Evolutionary conservation across 2,329 filamentous ascomycete species (phyloP).

Genomic region (Cercospora brassicicola): DNA sequence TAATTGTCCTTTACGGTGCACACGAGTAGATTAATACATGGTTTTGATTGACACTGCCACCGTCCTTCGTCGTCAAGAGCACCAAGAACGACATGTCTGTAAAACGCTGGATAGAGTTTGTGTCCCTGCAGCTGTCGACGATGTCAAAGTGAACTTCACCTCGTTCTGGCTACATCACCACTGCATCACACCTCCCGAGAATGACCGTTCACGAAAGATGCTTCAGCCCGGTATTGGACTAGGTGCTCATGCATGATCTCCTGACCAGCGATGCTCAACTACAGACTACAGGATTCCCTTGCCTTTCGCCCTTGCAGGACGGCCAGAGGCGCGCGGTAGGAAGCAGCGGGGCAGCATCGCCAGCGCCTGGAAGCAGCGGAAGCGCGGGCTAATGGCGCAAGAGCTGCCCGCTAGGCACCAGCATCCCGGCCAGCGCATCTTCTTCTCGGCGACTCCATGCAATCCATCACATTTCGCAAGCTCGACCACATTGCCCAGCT

Average conservation of each 20-base stretch:
- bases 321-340: slow-evolving; percentile 8
- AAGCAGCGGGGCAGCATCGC: slow-evolving; percentile 1
- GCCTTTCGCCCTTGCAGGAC: slow-evolving; percentile 8
- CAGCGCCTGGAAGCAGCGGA: background rate
- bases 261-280: background rate
- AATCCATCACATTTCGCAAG: slow-evolving; percentile 14
- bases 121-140: slow-evolving; percentile 3
- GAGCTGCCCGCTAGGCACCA: slow-evolving; percentile 2
- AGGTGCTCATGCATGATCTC: slow-evolving; percentile 14
- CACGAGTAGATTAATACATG: slow-evolving; percentile 17
- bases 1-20: background rate
- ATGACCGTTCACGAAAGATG: slow-evolving; percentile 1
- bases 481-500: background rate
- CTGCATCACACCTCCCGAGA: slow-evolving; percentile 6
- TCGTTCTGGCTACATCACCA: background rate
- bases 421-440: slow-evolving; percentile 1
- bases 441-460: slow-evolving; percentile 6
- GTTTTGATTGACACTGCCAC: background rate
- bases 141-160: slow-evolving; percentile 12
- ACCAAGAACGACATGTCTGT: background rate
- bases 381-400: slow-evolving; percentile 4
- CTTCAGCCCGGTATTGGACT: slow-evolving; percentile 8
- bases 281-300: background rate
- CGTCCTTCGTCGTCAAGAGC: background rate
- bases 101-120: background rate